phyloP scores from a whole-genome alignment of 2,329 filamentous ascomycete genomes.

The Fusarium sp. region DNA sequence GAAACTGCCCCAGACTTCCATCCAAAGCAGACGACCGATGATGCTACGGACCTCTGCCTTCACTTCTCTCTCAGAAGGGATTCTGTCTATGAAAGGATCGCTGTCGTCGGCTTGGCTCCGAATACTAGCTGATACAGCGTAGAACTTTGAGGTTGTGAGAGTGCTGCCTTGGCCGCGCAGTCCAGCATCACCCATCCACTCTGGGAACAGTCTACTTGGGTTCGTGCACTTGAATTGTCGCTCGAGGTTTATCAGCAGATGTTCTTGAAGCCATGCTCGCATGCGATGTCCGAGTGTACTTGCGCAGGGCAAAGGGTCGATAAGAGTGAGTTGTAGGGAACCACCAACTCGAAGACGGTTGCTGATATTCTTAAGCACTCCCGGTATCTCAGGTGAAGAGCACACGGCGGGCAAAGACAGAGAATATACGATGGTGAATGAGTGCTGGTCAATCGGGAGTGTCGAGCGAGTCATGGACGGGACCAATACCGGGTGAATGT shows the following conservation, averaged over 20 bases:
- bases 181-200: conserved; percentile 66
- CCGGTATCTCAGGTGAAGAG: conserved; percentile 64
- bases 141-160: conserved; percentile 59
- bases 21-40: conserved; percentile 67
- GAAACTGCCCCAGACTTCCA: conserved; percentile 66
- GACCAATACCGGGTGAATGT: conserved; percentile 52
- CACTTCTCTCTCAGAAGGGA: conserved; percentile 42
- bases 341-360: conserved; percentile 65
- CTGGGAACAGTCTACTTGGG: conserved; percentile 66
- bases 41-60: conserved; percentile 61
- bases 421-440: conserved; percentile 62
- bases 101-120: conserved; percentile 29
- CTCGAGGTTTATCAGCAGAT: conserved; percentile 68
- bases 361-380: conserved; percentile 65
- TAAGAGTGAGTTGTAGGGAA: conserved; percentile 66
- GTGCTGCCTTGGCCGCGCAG: conserved; percentile 60
- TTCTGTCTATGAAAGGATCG: conserved; percentile 38
- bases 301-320: conserved; percentile 69
- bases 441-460: conserved; percentile 51
- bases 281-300: conserved; percentile 66
- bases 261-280: conserved; percentile 68
- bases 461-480: conserved; percentile 49
- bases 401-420: conserved; percentile 66
- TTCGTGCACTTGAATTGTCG: conserved; percentile 66
- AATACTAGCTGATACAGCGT: conserved; percentile 52